Evolutionary conservation across 768 basidiomycete species (phyloP), one percentile per base, ranked within the genome.

Genomic region (Lactarius akahatsu): DNA sequence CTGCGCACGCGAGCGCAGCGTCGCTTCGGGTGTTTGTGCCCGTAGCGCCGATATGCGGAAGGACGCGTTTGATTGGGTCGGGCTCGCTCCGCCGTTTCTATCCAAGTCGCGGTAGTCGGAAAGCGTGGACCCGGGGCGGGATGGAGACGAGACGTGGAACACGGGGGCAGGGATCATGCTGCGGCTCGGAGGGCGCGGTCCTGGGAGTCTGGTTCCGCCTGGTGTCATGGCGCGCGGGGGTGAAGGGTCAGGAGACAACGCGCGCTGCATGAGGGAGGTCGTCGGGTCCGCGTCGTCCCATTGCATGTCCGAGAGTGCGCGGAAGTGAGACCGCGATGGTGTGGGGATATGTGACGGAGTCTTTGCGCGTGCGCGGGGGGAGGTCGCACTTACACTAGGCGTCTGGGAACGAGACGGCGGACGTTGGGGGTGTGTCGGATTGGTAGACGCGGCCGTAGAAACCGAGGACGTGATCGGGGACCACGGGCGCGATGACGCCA

Each of bases 101-200:
- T 54, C 62, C 20, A 11, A 6, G 41, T 63, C 62, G 20, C 55
- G 61, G 71, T 87, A 85, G 65, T 84, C 81, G 7, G 91, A 92
- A 83, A 90, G 84, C 7, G 89, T 82, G 1, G 90, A 86, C 1
- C 83, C 82, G 1, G 91, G 88, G 40, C 91, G 82, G 23, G 90
- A 91, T 10, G 86, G 84, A 5, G 86, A 83, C 2, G 85, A 85
- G 47, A 91, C 77, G 62, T 89, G 87, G 3, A 92, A 79, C 69
- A 82, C 87, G 9, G 92, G 91, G 30, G 92, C 82, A 26, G 91
- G 91, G 63, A 94, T 92, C 85, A 85, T 89, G 6, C 92, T 94
- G 62, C 89, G 84, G 72, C 91, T 92, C 1, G 91, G 90, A 34
- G 91, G 91, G 40, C 91, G 83, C 13, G 86, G 83, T 34, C 85